These are phyloP conservation scores for Colletotrichum incanum DNA, from an alignment of 2,329 filamentous ascomycete species.

Conservation along the genomic window DNA sequence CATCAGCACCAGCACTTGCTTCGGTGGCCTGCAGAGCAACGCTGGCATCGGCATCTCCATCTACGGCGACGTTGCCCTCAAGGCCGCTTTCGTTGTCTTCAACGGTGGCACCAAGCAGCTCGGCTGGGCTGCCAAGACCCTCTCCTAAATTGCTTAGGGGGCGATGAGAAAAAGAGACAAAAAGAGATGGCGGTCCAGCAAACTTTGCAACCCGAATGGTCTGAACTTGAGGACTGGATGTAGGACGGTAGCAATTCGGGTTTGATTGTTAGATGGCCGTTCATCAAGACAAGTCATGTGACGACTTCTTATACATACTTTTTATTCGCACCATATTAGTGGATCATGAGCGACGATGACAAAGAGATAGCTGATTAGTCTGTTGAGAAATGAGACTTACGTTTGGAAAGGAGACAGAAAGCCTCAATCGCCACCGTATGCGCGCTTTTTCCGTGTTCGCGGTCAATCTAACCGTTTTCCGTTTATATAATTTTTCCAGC, in stretches of 20 bases:
- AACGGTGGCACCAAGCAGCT: conserved; percentile 59
- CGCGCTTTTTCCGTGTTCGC: conserved; percentile 1
- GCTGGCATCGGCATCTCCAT: conserved; percentile 61
- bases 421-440: not conserved
- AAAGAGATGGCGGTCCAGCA: not conserved
- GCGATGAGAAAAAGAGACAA: not conserved
- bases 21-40: conserved; percentile 70
- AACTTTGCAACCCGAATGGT: not conserved
- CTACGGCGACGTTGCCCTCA: conserved; percentile 76
- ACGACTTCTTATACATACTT: conserved; percentile 30
- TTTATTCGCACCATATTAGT: conserved; percentile 4
- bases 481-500: not conserved
- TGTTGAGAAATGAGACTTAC: not conserved
- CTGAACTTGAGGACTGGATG: conserved; percentile 9
- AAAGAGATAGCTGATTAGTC: conserved; percentile 9
- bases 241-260: conserved; percentile 10
- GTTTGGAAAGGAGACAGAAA: not conserved
- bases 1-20: conserved; percentile 65
- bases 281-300: conserved; percentile 8
- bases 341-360: conserved; percentile 13
- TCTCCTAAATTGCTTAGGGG: conserved; percentile 18
- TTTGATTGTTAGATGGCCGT: not conserved
- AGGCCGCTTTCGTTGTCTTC: conserved; percentile 74
- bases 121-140: conserved; percentile 55
- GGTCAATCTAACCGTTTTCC: not conserved